phyloP scores from a whole-genome alignment of 495 filamentous ascomycete species.

The Aspergillus egyptiacus region DNA sequence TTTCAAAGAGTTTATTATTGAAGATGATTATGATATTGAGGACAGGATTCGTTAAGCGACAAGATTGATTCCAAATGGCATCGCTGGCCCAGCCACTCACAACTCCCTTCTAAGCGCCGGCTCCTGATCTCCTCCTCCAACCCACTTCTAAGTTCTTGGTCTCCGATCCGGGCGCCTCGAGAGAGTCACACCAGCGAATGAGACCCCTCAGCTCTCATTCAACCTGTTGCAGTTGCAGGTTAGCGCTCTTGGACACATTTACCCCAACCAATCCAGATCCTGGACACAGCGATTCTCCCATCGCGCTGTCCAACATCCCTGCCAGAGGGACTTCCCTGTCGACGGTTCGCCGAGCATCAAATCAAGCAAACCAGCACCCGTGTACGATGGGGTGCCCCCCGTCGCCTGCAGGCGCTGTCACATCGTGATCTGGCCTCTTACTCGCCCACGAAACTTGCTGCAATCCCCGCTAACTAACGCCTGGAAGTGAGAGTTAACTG shows the following conservation, averaged over 20 bases:
- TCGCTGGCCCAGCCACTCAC: neutral
- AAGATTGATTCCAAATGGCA: neutral
- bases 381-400: neutral
- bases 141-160: neutral
- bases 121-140: slow-evolving; percentile 4
- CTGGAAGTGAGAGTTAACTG: slow-evolving; percentile 8
- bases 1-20: too few relatives aligned
- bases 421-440: slow-evolving; percentile 30
- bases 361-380: neutral
- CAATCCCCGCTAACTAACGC: slow-evolving; percentile 14
- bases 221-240: slow-evolving; percentile 22
- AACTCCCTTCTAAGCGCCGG: slow-evolving; percentile 10
- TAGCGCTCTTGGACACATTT: slow-evolving; percentile 1
- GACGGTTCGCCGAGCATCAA: neutral
- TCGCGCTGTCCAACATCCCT: too few relatives aligned
- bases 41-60: neutral
- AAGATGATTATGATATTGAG: too few relatives aligned
- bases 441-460: slow-evolving; percentile 24
- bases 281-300: slow-evolving; percentile 1
- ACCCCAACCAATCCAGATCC: neutral
- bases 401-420: slow-evolving; percentile 33
- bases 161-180: slow-evolving; percentile 21
- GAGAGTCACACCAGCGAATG: slow-evolving; percentile 12
- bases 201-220: neutral
- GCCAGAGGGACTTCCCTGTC: too few relatives aligned